Conservation (phyloP, 345 rosid species). For the Luvunga scandens region DNA sequence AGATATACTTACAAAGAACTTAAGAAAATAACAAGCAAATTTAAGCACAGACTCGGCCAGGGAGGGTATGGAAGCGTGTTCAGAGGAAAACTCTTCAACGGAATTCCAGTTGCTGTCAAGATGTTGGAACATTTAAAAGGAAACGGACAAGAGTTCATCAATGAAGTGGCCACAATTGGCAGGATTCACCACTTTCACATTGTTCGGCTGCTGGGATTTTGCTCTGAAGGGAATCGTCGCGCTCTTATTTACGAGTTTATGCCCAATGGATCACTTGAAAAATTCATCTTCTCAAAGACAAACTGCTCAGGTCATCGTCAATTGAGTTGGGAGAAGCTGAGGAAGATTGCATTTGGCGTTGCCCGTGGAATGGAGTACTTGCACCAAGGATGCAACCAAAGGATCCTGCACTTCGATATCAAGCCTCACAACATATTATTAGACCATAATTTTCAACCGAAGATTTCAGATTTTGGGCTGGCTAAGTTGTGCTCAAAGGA, state of each 20-base stretch:
- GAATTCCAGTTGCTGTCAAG: neutral
- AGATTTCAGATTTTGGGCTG: neutral
- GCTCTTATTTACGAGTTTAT: neutral
- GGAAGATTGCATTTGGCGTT: neutral
- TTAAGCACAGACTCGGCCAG: conserved; percentile 5
- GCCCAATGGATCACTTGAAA: neutral
- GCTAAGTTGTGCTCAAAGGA: neutral
- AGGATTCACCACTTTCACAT: neutral
- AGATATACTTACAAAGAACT: neutral
- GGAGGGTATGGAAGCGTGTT: conserved; percentile 13
- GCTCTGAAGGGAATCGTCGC: neutral
- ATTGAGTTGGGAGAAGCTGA: neutral
- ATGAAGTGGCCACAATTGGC: neutral
- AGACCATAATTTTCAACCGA: neutral
- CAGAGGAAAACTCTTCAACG: neutral
- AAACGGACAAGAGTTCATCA: neutral
- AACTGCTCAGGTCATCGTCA: neutral
- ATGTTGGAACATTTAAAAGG: neutral
- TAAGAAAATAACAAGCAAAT: neutral
- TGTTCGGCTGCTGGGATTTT: neutral
- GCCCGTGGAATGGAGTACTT: neutral
- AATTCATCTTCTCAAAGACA: neutral
- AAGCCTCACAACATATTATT: neutral
- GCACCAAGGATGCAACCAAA: neutral
- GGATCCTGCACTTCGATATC: neutral